Conservation (phyloP, 2,329 filamentous ascomycete genomes). For the Colletotrichum sp. region DNA sequence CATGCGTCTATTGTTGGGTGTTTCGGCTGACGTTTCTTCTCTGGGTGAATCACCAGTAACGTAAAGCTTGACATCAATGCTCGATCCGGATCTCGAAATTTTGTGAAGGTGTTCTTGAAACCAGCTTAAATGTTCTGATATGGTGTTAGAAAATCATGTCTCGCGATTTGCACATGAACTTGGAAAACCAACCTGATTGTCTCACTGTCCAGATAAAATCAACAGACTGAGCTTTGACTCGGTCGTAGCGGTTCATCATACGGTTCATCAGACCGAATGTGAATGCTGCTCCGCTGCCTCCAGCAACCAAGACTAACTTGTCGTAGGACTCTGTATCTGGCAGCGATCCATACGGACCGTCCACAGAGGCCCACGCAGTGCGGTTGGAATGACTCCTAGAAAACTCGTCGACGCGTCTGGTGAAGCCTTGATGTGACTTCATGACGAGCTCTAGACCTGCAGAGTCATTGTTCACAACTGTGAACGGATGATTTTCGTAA, state of each 20-base stretch:
- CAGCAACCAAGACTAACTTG: constrained; percentile 25
- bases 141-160: not conserved
- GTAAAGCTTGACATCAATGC: not conserved
- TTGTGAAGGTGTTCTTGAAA: not conserved
- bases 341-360: constrained; percentile 59
- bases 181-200: not conserved
- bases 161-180: too few relatives aligned
- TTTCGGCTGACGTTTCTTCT: accelerated
- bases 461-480: constrained; percentile 49
- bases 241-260: not conserved
- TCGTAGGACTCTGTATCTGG: constrained; percentile 42
- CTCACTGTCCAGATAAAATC: not conserved
- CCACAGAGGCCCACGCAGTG: constrained; percentile 49
- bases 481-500: constrained; percentile 62
- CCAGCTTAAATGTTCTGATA: not conserved
- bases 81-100: not conserved
- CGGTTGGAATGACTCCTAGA: constrained; percentile 43
- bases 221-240: not conserved
- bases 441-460: constrained; percentile 53
- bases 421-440: constrained; percentile 57
- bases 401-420: constrained; percentile 49
- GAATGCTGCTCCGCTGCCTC: constrained; percentile 29
- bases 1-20: accelerated
- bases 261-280: constrained; percentile 25
- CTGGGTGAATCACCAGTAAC: not conserved